Evolutionary conservation across 805 yeast genomes (phyloP), one percentile per base, ranked within the genome.

Genomic region (Osmozyma mogii): DNA sequence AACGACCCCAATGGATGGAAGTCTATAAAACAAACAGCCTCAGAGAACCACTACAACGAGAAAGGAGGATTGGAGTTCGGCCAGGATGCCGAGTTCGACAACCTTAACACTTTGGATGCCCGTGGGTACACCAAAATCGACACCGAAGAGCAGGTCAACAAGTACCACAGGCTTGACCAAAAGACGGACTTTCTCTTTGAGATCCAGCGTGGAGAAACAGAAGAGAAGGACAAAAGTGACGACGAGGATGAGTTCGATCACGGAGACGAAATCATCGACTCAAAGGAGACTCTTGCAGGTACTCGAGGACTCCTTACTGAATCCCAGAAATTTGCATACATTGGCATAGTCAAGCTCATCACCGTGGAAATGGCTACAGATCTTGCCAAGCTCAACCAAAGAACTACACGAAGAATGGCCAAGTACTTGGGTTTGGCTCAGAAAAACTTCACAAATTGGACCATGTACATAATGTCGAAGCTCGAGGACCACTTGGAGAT

Each of bases 51-150:
- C 24, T 89, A 84, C 50, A 84, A 89, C 47, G 83, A 84, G 15
- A 73, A 72, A 44, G 96, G 92, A 4, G 75, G 76, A 34, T 56
- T 77, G 15, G 70, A 77, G 28, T 61, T 75, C 15, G 47, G 55
- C 39, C 38, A 48, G 4, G 49, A 44, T 12, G 31, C 37, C 13
- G 38, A 29, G 1, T 43, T 40, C 14, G 52, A 45, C 36, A 16
- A 52, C 4, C 52, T 59, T 13, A 61, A 67, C 17, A 64, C 45
- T 18, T 40, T 45, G 18, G 74, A 75, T 1, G 70, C 71, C 23
- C 72, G 65, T 15, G 89, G 94, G 0, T 92, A 92, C 51, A 92
- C 97, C 0, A 79, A 94, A 45, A 80, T 92, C 6, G 84, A 85
- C 17, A 82, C 78, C 1, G 92, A 84, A 43, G 85, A 79, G 40